These are phyloP conservation scores for Didymella pinodella DNA, from an alignment of 2,329 filamentous ascomycete genomes.

Conservation along the genomic window DNA sequence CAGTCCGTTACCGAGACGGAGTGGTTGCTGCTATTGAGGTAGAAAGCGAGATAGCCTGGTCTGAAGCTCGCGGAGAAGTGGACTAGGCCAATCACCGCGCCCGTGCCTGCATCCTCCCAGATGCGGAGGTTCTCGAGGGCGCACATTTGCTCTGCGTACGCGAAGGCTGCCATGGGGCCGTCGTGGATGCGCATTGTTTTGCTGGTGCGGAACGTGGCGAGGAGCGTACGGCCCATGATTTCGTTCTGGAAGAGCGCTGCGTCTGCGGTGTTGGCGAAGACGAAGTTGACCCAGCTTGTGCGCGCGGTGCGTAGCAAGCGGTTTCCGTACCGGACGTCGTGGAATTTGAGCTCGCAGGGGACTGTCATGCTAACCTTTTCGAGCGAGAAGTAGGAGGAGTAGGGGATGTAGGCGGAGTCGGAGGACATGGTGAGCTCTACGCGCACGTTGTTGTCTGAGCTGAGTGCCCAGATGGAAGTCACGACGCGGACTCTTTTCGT, in stretches of 20 bases:
- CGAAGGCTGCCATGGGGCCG: constrained; percentile 52
- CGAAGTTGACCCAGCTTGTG: constrained; percentile 57
- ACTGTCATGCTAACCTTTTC: constrained; percentile 55
- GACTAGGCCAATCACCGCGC: constrained; percentile 55
- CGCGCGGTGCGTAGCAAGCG: constrained; percentile 45
- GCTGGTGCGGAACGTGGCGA: constrained; percentile 54
- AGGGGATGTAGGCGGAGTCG: constrained; percentile 54
- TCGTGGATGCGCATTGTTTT: constrained; percentile 57
- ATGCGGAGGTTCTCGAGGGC: constrained; percentile 57
- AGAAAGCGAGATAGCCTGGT: constrained; percentile 56
- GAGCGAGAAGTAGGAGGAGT: constrained; percentile 55
- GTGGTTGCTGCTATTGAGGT: constrained; percentile 51
- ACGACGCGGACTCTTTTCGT: constrained; percentile 47
- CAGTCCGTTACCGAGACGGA: constrained; percentile 54
- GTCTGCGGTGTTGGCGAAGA: constrained; percentile 47
- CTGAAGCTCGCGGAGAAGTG: constrained; percentile 56
- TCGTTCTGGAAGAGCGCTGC: constrained; percentile 56
- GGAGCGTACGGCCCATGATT: constrained; percentile 55
- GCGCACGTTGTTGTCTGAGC: constrained; percentile 53
- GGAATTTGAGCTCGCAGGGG: constrained; percentile 51
- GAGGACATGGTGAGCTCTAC: constrained; percentile 56
- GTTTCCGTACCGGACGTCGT: constrained; percentile 48
- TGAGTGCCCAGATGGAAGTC: constrained; percentile 57
- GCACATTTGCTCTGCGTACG: constrained; percentile 59
- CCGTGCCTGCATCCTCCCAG: constrained; percentile 55